Evolutionary conservation across 768 basidiomycete species (phyloP).

Genomic region (Auricularia sp.): DNA sequence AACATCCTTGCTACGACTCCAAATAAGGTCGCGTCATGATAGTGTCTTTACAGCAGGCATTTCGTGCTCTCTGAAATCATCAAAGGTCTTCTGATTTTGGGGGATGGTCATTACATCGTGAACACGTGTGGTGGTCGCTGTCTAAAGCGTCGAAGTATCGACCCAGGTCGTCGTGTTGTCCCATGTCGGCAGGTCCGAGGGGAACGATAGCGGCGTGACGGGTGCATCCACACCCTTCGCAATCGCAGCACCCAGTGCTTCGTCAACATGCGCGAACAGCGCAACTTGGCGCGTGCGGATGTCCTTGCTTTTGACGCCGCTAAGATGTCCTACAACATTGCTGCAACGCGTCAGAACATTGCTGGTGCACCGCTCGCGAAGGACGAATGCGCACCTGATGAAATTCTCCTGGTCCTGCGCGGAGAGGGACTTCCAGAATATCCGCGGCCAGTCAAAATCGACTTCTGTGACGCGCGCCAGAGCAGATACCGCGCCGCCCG

Average conservation of each 20-base stretch:
- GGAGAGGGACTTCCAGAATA: slow-evolving; percentile 59
- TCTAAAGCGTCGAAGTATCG: neutral
- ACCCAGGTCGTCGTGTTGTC: neutral
- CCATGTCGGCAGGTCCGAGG: neutral
- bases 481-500: slow-evolving; percentile 29
- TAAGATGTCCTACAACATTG: slow-evolving; percentile 58
- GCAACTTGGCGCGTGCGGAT: slow-evolving; percentile 30
- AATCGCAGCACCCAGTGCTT: slow-evolving; percentile 25
- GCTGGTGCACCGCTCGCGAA: neutral
- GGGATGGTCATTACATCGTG: too few relatives aligned
- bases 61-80: too few relatives aligned
- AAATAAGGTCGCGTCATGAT: too few relatives aligned
- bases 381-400: slow-evolving; percentile 15
- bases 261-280: slow-evolving; percentile 30
- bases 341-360: slow-evolving; percentile 41
- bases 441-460: slow-evolving; percentile 78
- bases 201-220: neutral
- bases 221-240: slow-evolving; percentile 4
- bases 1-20: too few relatives aligned
- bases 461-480: slow-evolving; percentile 39
- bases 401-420: slow-evolving; percentile 38
- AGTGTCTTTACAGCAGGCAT: too few relatives aligned
- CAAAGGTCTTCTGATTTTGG: too few relatives aligned
- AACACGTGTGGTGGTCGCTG: too few relatives aligned
- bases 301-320: slow-evolving; percentile 45